Base-by-base conservation (phyloP, 2,329 filamentous ascomycete genomes). In the Alternaria atra region DNA sequence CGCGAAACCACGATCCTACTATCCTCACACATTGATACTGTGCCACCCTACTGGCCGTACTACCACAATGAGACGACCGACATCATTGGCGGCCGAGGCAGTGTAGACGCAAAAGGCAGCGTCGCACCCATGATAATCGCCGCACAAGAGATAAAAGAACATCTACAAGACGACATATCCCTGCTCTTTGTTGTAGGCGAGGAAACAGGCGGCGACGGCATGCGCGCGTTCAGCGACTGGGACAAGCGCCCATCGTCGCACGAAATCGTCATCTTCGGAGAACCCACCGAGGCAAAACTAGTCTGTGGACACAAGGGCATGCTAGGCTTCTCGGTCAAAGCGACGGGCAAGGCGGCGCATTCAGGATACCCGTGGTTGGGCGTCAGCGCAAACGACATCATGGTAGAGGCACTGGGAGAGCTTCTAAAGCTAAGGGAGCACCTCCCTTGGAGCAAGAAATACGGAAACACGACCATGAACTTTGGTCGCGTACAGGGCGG, bases 321-420 rank as follows among this genome's bases (percentile, higher is more conserved):
- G 58, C 77, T 93, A 4, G 85, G 85, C 44, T 90, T 93, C 72
- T 81, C 84, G 2, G 72, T 98, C 60, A 82, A 82, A 13, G 91
- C 91, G 0, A 85, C 84, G 32, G 94, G 94, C 30, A 90, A 89
- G 63, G 92, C 90, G 0, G 93, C 91, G 1, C 95, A 99, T 80
- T 94, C 90, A 8, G 94, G 94, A 3, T 98, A 99, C 75, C 94
- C 95, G 0, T 94, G 91, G 89, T 84, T 97, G 6, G 94, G 94
- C 4, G 88, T 90, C 71, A 94, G 89, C 66, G 95, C 95, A 7
- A 95, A 93, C 71, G 91, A 93, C 63, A 84, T 93, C 53, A 83
- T 98, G 58, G 84, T 96, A 32, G 86, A 89, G n/a, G 92, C 90
- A 0, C 80, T 97, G 44, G 83, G 85, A 51, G 82, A 92, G 58